These are phyloP conservation scores for Parietaria judaica DNA, from an alignment of 306 rosid genomes.

Conservation along the genomic window DNA sequence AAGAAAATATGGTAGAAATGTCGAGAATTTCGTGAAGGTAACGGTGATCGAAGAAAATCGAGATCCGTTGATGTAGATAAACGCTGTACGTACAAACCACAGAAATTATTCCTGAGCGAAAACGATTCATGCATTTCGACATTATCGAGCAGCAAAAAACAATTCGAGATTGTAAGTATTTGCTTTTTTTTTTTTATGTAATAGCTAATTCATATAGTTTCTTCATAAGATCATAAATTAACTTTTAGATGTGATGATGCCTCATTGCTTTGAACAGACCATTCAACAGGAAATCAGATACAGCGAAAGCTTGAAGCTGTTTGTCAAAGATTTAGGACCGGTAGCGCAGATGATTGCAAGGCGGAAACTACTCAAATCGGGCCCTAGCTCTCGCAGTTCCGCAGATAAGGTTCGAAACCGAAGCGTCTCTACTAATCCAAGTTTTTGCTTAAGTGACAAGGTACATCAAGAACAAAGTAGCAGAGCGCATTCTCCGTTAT, in stretches of 20 bases:
- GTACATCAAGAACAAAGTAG: conserved; percentile 8
- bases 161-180: conserved; percentile 21
- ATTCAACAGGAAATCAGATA: conserved; percentile 36
- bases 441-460: conserved; percentile 9
- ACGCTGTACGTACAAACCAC: conserved; percentile 27
- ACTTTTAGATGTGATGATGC: not conserved
- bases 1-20: conserved; percentile 23
- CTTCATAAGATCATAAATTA: too few relatives aligned
- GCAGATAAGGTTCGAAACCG: conserved; percentile 13
- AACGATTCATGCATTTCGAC: conserved; percentile 24
- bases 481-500: conserved; percentile 1
- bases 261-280: conserved; percentile 25
- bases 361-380: conserved; percentile 33
- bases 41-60: conserved; percentile 16
- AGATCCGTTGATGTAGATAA: conserved; percentile 24
- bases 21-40: conserved; percentile 21
- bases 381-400: conserved; percentile 3
- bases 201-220: too few relatives aligned
- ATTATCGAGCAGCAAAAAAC: conserved; percentile 24
- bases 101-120: conserved; percentile 10
- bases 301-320: conserved; percentile 50
- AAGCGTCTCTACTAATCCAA: conserved; percentile 5
- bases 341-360: conserved; percentile 34
- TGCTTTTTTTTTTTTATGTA: too few relatives aligned
- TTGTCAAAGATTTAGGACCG: conserved; percentile 47